Evolutionary conservation across 169 alveolate species (phyloP), one percentile per base, ranked within the genome.

Genomic region (Amoebophrya sp.): DNA sequence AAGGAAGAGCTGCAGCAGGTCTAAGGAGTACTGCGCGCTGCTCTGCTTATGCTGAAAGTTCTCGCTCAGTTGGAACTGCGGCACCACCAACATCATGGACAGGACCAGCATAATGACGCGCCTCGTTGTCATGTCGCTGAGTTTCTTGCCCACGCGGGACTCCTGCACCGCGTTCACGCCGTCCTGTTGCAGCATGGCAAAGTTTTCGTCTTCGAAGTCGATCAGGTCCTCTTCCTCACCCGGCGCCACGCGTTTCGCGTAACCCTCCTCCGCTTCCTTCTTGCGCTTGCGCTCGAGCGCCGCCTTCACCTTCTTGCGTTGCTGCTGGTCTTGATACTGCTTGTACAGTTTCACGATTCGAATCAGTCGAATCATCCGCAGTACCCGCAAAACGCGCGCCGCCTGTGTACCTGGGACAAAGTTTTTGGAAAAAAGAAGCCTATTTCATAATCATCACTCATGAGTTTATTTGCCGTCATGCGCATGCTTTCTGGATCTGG

Each of bases 311-410:
- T 66, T 66, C 32, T 66, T 66, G 32, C 83, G 12, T 25, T 66
- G 83, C 35, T 66, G 83, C 93, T 95, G 25, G 95, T 91, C 89
- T 94, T 95, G 10, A 95, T 95, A 33, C 95, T 95, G 94, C 90
- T 95, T 95, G 92, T 96, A 96, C 38, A 96, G 97, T 89, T 96
- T 96, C 89, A 95, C 96, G 29, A 96, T 95, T 40, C 98, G 92
- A 40, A 96, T 96, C n/a, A 96, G 35, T 25, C 83, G 83, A 66
- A 66, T 66, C 83, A 66, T 66, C 32, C 83, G 83, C 83, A 66
- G 35, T 2, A 66, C 83, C 83, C 83, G 1, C 83, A 66, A 66
- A 66, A 66, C 83, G 29, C 83, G 29, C 7, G 83, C 83, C 1
- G 83, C 83, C 35, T 66, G 83, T 7, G 83, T 66, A 0, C 83